These are phyloP conservation scores for Colletotrichum simmondsii DNA, from an alignment of 2,329 filamentous ascomycete species.

Conservation along the genomic window DNA sequence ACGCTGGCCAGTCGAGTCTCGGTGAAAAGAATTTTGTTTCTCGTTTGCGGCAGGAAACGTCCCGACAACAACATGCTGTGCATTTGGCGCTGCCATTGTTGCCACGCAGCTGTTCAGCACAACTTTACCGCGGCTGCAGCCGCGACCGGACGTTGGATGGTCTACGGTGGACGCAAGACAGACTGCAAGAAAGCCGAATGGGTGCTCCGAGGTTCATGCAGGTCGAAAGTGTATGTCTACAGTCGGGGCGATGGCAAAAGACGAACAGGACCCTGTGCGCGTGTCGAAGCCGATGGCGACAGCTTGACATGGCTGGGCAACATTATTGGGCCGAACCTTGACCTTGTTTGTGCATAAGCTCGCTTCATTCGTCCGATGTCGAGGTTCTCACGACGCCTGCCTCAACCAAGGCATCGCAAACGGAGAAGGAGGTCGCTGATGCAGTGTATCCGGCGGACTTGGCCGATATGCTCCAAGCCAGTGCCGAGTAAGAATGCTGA, in stretches of 20 bases:
- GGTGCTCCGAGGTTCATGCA: conserved; percentile 6
- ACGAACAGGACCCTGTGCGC: neutral
- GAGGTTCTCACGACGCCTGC: neutral
- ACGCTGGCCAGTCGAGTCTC: neutral
- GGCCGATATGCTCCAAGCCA: neutral
- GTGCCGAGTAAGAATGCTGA: neutral
- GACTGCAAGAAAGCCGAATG: neutral
- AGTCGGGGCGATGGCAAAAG: neutral
- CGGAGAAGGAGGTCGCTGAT: neutral
- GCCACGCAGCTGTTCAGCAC: neutral
- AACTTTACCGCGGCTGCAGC: neutral
- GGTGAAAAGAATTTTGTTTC: neutral
- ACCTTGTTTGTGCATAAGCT: neutral
- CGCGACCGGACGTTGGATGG: neutral
- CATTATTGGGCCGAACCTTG: neutral
- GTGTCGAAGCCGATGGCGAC: neutral
- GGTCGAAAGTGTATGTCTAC: neutral
- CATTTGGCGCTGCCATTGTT: neutral
- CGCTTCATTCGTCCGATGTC: conserved; percentile 1
- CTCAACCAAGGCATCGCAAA: conserved; percentile 4
- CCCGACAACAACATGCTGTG: neutral
- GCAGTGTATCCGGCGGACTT: neutral
- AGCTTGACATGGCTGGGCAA: neutral
- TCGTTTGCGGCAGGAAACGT: neutral
- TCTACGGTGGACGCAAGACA: conserved; percentile 1